These are phyloP conservation scores for Mimosa pudica DNA, from an alignment of 306 rosid genomes.

Conservation along the genomic window DNA sequence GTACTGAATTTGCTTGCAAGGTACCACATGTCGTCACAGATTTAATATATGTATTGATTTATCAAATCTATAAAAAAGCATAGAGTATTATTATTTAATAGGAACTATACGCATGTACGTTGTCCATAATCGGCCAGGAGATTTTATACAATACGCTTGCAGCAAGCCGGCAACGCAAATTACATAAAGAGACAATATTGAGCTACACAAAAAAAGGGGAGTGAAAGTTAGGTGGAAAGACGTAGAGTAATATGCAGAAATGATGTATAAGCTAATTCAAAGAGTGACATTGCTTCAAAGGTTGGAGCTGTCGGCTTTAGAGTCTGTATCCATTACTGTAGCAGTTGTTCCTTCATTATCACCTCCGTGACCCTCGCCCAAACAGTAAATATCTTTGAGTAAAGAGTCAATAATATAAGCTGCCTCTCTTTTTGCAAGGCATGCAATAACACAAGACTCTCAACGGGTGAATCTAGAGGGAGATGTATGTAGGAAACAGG, in stretches of 20 bases:
- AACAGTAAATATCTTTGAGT: not conserved
- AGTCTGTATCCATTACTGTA: constrained; percentile 35
- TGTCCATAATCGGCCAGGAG: no score
- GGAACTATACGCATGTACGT: not conserved
- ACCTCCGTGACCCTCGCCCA: constrained; percentile 24
- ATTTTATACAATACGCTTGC: not conserved
- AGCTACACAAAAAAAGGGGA: not conserved
- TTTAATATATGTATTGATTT: not conserved
- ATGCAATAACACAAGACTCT: no score
- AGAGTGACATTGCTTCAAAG: constrained; percentile 41
- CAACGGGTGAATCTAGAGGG: no score
- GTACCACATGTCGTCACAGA: constrained; percentile 17
- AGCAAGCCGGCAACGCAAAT: not conserved
- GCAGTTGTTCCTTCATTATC: constrained; percentile 26
- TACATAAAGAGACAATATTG: not conserved
- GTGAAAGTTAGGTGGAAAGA: constrained; percentile 20
- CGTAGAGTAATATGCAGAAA: constrained; percentile 20
- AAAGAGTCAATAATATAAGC: not conserved
- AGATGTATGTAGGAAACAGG: no score
- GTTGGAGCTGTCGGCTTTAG: constrained; percentile 40
- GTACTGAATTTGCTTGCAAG: constrained; percentile 38
- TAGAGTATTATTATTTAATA: not conserved
- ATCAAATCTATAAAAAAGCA: not conserved
- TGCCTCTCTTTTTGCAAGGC: not conserved
- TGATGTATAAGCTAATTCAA: constrained; percentile 29